These are phyloP conservation scores for Xylaria telfairii DNA, from an alignment of 495 filamentous ascomycete species.

Conservation along the genomic window DNA sequence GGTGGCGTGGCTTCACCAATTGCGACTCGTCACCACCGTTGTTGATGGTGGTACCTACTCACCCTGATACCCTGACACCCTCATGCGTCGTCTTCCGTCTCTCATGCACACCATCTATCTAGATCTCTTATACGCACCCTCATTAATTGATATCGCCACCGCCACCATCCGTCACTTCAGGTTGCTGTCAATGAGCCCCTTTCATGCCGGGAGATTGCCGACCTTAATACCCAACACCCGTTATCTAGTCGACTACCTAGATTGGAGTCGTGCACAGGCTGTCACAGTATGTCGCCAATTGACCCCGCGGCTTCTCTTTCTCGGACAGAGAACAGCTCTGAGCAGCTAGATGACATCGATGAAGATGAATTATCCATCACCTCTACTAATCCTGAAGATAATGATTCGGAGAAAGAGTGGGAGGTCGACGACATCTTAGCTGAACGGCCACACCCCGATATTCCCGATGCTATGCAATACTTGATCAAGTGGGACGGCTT, in stretches of 20 bases:
- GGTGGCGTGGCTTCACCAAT: neutral
- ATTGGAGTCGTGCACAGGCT: neutral
- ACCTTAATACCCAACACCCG: neutral
- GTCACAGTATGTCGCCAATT: neutral
- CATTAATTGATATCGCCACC: neutral
- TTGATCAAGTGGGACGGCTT: slow-evolving; percentile 75
- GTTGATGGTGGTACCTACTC: neutral
- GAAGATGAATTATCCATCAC: slow-evolving; percentile 67
- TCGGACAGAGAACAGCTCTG: neutral
- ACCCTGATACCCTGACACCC: no score
- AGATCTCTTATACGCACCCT: neutral
- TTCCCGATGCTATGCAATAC: slow-evolving; percentile 54
- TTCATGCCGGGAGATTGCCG: neutral
- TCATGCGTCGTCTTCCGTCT: neutral
- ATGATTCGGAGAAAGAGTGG: slow-evolving; percentile 52
- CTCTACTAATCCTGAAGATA: slow-evolving; percentile 59
- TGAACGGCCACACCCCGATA: slow-evolving; percentile 45
- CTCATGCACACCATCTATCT: neutral
- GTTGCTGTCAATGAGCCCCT: neutral
- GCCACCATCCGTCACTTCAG: neutral
- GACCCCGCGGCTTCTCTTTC: neutral
- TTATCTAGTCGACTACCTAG: neutral
- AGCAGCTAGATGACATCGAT: slow-evolving; percentile 39
- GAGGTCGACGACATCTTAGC: slow-evolving; percentile 58
- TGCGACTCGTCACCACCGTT: neutral